phyloP scores from a whole-genome alignment of 192 early-diverging fungal species.

The Radiomyces spectabilis region DNA sequence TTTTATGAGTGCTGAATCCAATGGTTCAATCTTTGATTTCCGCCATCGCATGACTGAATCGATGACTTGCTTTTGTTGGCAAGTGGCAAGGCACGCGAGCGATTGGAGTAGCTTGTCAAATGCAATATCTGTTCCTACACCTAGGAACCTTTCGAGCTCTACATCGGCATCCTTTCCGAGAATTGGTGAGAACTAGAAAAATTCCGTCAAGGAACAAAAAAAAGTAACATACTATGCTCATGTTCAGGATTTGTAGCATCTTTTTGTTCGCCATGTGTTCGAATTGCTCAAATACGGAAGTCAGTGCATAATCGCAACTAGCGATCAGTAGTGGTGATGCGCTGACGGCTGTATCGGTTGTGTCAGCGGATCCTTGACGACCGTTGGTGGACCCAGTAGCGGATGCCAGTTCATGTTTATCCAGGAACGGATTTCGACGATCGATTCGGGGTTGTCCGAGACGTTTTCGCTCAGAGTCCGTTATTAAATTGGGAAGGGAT shows the following conservation, averaged over 20 bases:
- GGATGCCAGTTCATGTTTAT: too few species aligned
- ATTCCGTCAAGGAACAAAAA: background rate
- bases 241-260: conserved; percentile 36
- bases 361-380: too few species aligned
- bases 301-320: conserved; percentile 46
- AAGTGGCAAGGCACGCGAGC: conserved; percentile 72
- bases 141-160: conserved; percentile 50
- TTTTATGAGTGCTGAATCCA: conserved; percentile 21
- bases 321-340: background rate
- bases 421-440: too few species aligned
- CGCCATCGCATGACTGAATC: conserved; percentile 74
- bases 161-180: conserved; percentile 67
- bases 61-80: conserved; percentile 81
- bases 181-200: too few species aligned
- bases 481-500: too few species aligned
- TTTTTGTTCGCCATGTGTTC: conserved; percentile 50
- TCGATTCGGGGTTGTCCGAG: too few species aligned
- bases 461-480: too few species aligned
- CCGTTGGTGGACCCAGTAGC: too few species aligned
- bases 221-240: conserved; percentile 17
- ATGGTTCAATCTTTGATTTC: conserved; percentile 51
- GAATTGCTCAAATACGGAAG: conserved; percentile 50
- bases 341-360: background rate
- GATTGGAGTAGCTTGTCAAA: conserved; percentile 80
- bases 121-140: conserved; percentile 57